Conservation (phyloP, 768 basidiomycete species). For the Amanita brunnescens region DNA sequence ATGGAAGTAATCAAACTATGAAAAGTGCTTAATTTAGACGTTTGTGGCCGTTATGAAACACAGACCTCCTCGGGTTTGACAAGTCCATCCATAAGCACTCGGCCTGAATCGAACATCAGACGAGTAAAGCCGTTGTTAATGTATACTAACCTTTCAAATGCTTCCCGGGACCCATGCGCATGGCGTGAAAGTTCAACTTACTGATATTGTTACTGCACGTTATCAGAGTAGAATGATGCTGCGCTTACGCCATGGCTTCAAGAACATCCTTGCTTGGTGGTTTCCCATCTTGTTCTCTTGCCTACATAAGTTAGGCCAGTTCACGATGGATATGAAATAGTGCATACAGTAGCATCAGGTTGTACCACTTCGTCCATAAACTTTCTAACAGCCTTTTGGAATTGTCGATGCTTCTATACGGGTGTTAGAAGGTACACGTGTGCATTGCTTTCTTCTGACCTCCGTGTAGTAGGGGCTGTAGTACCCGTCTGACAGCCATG, state of each 20-base stretch:
- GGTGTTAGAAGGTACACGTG: constrained; percentile 16
- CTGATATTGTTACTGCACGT: constrained; percentile 34
- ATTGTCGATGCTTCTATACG: constrained; percentile 48
- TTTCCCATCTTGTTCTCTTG: constrained; percentile 86
- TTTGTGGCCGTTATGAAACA: not conserved
- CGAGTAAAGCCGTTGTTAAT: not conserved
- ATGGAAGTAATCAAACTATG: constrained; percentile 85
- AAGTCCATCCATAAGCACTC: constrained; percentile 67
- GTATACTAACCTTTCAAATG: constrained; percentile 49
- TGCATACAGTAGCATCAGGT: constrained; percentile 40
- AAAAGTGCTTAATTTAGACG: not conserved
- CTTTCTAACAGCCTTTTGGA: constrained; percentile 57
- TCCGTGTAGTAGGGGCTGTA: constrained; percentile 72
- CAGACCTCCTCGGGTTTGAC: constrained; percentile 71
- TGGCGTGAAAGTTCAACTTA: constrained; percentile 70
- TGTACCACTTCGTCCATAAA: constrained; percentile 66
- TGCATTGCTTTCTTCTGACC: constrained; percentile 31
- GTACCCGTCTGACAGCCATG: constrained; percentile 63
- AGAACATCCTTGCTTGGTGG: constrained; percentile 69
- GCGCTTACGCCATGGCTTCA: constrained; percentile 59
- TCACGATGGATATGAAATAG: not conserved
- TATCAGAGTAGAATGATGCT: constrained; percentile 28
- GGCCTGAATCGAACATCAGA: constrained; percentile 28
- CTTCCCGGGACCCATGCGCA: constrained; percentile 91
- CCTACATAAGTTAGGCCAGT: constrained; percentile 34